A percentile compares a stretch with the other conserved stretches of the same genome.
Conservation (phyloP, 1,139 yeast genomes). For the Kodamaea sp. region DNA sequence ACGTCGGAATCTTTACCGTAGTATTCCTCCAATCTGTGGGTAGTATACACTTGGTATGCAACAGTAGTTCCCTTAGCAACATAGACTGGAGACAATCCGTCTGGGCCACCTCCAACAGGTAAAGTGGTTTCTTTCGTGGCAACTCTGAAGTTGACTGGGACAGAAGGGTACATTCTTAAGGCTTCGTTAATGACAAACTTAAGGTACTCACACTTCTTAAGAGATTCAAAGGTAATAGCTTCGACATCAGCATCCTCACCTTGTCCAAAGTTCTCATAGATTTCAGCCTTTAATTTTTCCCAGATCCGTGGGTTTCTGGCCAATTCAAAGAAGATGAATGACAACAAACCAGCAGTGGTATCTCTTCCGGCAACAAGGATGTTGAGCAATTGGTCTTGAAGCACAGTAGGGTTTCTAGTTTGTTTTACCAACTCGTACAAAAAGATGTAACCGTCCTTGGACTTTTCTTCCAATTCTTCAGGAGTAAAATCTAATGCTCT, state of each 20-base stretch:
- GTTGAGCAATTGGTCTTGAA: slow-evolving; percentile 54
- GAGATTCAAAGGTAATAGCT: slow-evolving; percentile 21
- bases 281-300: slow-evolving; percentile 38
- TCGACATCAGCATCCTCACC: slow-evolving; percentile 20
- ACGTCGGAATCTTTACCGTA: slow-evolving; percentile 24
- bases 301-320: slow-evolving; percentile 45
- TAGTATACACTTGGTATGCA: slow-evolving; percentile 22
- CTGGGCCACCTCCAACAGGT: slow-evolving; percentile 28
- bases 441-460: slow-evolving; percentile 47
- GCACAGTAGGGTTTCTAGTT: slow-evolving; percentile 48
- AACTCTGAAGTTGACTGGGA: slow-evolving; percentile 26
- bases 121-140: slow-evolving; percentile 25
- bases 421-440: slow-evolving; percentile 52
- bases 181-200: slow-evolving; percentile 25
- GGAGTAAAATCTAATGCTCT: slow-evolving; percentile 22
- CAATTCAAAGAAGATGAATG: slow-evolving; percentile 48
- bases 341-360: slow-evolving; percentile 57
- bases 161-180: slow-evolving; percentile 29
- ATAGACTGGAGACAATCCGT: slow-evolving; percentile 20
- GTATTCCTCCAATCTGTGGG: slow-evolving; percentile 20
- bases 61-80: slow-evolving; percentile 25
- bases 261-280: slow-evolving; percentile 34
- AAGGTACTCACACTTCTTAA: slow-evolving; percentile 28
- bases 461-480: slow-evolving; percentile 33
- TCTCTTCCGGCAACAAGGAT: slow-evolving; percentile 58